Conservation (phyloP, 23 red algal species). For the Gracilariopsis chorda region DNA sequence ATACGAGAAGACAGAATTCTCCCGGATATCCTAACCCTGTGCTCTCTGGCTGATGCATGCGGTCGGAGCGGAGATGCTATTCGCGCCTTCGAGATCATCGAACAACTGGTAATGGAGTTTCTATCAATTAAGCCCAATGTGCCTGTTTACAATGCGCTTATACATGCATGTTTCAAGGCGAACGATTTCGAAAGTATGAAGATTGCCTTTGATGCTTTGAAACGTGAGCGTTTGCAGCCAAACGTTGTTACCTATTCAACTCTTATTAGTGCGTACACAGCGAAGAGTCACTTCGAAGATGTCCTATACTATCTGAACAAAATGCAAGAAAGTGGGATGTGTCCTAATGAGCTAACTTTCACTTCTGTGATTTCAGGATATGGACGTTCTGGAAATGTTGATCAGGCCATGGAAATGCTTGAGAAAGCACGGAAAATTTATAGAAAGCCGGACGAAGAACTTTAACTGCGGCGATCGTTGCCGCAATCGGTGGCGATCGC, state of each 20-base stretch:
- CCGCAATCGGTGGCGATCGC: slow-evolving; percentile 37
- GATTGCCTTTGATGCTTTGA: background rate
- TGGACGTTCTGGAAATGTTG: slow-evolving; percentile 23
- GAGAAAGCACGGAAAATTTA: slow-evolving; percentile 7
- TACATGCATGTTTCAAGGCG: slow-evolving; percentile 54
- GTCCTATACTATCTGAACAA: background rate
- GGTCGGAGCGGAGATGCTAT: slow-evolving; percentile 35
- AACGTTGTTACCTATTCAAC: slow-evolving; percentile 67
- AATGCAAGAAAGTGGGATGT: slow-evolving; percentile 22
- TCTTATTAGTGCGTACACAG: slow-evolving; percentile 41
- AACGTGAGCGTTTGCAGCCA: background rate
- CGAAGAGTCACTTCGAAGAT: slow-evolving; percentile 19
- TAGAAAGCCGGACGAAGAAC: slow-evolving; percentile 50
- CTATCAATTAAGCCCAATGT: slow-evolving; percentile 42
- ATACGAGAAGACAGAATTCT: slow-evolving; percentile 16
- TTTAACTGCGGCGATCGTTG: slow-evolving; percentile 60
- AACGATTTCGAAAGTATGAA: slow-evolving; percentile 45
- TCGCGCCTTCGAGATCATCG: slow-evolving; percentile 44
- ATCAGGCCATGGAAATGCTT: slow-evolving; percentile 59
- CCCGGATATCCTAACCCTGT: slow-evolving; percentile 69
- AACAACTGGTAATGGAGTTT: slow-evolving; percentile 33
- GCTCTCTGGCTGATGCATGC: slow-evolving; percentile 62
- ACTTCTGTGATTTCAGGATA: slow-evolving; percentile 62
- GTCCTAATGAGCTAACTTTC: slow-evolving; percentile 52
- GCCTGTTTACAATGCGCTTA: slow-evolving; percentile 61